Conservation (phyloP, 2,329 filamentous ascomycete species). For the Septoria petroselini region DNA sequence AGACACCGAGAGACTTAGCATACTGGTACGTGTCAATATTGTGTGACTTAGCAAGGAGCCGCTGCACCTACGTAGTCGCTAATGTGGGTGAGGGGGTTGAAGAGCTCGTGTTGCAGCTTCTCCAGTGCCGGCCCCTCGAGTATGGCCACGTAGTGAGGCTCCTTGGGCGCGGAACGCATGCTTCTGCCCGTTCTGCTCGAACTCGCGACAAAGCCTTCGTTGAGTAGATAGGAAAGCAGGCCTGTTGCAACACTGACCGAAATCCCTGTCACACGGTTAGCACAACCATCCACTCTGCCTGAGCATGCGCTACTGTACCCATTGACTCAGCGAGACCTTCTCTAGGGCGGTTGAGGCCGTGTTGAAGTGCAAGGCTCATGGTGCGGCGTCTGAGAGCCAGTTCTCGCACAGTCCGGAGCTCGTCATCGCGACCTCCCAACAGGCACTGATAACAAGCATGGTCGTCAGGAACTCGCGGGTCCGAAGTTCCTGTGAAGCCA, state of each 20-base stretch:
- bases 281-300: not conserved
- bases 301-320: slow-evolving; percentile 16
- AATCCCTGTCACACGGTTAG: slow-evolving; percentile 24
- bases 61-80: slow-evolving; percentile 23
- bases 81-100: slow-evolving; percentile 31
- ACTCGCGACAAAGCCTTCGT: slow-evolving; percentile 25
- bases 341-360: slow-evolving; percentile 25
- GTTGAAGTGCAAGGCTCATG: slow-evolving; percentile 26
- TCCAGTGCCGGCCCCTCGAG: slow-evolving; percentile 22
- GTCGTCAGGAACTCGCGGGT: slow-evolving; percentile 41
- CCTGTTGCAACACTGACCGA: slow-evolving; percentile 9
- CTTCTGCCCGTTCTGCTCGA: slow-evolving; percentile 22
- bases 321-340: slow-evolving; percentile 22
- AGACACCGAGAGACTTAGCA: not conserved
- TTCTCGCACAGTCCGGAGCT: slow-evolving; percentile 20
- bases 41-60: not conserved
- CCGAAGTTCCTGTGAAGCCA: slow-evolving; percentile 41
- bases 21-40: slow-evolving; percentile 15
- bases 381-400: slow-evolving; percentile 29
- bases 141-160: slow-evolving; percentile 26
- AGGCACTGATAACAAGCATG: slow-evolving; percentile 51
- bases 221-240: slow-evolving; percentile 25
- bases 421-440: slow-evolving; percentile 27
- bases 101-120: slow-evolving; percentile 29
- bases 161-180: slow-evolving; percentile 21